Base-by-base conservation (phyloP, 768 basidiomycete genomes). In the Amanita polypyramis region DNA sequence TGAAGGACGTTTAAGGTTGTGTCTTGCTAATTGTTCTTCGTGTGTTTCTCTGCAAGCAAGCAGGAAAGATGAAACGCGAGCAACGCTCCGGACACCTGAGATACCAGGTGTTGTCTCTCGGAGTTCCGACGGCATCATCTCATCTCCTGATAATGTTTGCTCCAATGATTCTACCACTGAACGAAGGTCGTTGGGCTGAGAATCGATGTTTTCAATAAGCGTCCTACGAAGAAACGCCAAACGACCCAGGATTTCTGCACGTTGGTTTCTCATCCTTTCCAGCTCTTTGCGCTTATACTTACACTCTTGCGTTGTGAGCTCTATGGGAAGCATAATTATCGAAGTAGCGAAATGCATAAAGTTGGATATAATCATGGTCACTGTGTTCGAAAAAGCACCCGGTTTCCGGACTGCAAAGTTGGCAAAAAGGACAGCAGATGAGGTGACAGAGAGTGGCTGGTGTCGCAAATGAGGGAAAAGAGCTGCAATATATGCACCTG, bases 271-370 rank as follows among this genome's bases (percentile, higher is more conserved):
- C 2, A 86, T 68, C 21, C 62, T 71, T 51, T 84, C 75, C 12
- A 92, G 69, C 39, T 73, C 69, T 37, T 65, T 66, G 12, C 78
- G 74, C 52, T 82, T 84, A 49, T 73, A 63, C 19, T 61, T 63
- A 57, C 84, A 85, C 62, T 93, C 90, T 48, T 84, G 79, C 14
- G 74, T 68, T 1, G 78, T 68, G 20, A 89, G 70, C 41, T 75
- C 69, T 23, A 87, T 61, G 0, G 88, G 89, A 17, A 79, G 67
- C 19, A 63, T 65, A 30, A 66, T 51, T 32, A 64, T 49, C 11
- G 47, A 41, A 14, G 32, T 15, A 17, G 21, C 19, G 19, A 23
- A 25, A 10, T 23, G 38, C 32, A 42, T 33, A 10, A 5, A 49
- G 8, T 42, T 41, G 21, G 20, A 27, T 52, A 25, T 57, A 30